These are phyloP conservation scores for Eremothecium cymbalariae DNA, from an alignment of 1,139 yeast genomes.

Conservation along the genomic window DNA sequence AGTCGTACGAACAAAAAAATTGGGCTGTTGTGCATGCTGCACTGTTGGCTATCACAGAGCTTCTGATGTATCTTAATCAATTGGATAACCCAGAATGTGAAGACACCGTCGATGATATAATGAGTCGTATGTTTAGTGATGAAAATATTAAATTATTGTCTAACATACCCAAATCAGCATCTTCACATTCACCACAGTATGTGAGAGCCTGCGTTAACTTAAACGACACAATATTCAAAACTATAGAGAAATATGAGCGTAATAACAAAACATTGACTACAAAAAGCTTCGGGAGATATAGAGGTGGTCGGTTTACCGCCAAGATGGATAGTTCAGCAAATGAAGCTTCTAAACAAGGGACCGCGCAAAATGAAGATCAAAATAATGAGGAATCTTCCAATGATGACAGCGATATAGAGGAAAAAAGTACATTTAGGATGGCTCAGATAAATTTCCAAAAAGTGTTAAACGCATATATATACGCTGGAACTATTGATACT, in stretches of 20 bases:
- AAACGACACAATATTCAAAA: slow-evolving; percentile 57
- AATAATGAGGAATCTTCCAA: slow-evolving; percentile 12
- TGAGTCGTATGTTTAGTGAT: slow-evolving; percentile 54
- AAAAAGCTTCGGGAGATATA: slow-evolving; percentile 37
- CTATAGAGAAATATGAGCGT: slow-evolving; percentile 60
- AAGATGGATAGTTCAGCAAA: slow-evolving; percentile 38
- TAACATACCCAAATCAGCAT: slow-evolving; percentile 56
- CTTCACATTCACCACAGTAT: slow-evolving; percentile 56
- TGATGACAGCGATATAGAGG: no score
- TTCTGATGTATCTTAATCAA: slow-evolving; percentile 47
- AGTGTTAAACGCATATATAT: slow-evolving; percentile 36
- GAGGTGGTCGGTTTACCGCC: slow-evolving; percentile 14
- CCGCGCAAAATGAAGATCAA: slow-evolving; percentile 17
- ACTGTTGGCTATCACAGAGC: slow-evolving; percentile 59
- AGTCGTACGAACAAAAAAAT: slow-evolving; percentile 40
- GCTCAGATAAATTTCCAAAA: slow-evolving; percentile 41
- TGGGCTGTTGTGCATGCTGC: slow-evolving; percentile 64
- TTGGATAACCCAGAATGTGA: slow-evolving; percentile 37
- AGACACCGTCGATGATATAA: slow-evolving; percentile 42
- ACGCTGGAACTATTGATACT: slow-evolving; percentile 33
- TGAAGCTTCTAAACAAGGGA: slow-evolving; percentile 39
- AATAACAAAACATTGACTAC: slow-evolving; percentile 51
- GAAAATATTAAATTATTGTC: slow-evolving; percentile 53
- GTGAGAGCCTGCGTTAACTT: slow-evolving; percentile 57
- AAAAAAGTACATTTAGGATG: background rate